phyloP scores from a whole-genome alignment of 495 filamentous ascomycete species.

The Aspergillus nanangensis region DNA sequence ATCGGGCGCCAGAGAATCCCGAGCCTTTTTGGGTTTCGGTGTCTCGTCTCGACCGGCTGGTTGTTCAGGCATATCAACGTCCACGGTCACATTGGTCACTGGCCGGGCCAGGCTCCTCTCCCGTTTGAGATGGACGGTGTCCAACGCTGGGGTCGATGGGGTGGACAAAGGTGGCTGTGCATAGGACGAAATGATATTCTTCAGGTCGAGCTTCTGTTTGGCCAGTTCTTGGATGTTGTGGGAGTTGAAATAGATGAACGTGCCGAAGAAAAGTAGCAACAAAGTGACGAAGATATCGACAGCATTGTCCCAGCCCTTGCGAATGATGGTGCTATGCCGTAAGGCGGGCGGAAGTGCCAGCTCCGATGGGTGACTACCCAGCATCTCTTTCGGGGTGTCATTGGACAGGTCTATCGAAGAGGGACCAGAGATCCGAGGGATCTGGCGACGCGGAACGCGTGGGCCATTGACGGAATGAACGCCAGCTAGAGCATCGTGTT shows the following conservation, averaged over 20 bases:
- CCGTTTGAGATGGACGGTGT: slow-evolving; percentile 24
- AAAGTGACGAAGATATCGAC: slow-evolving; percentile 47
- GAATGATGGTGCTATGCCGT: slow-evolving; percentile 48
- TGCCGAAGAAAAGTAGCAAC: slow-evolving; percentile 37
- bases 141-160: slow-evolving; percentile 38
- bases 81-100: slow-evolving; percentile 28
- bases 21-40: slow-evolving; percentile 20
- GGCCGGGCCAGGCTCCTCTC: slow-evolving; percentile 18
- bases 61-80: slow-evolving; percentile 25
- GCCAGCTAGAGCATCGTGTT: slow-evolving; percentile 47
- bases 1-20: slow-evolving; percentile 14
- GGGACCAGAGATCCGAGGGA: slow-evolving; percentile 32
- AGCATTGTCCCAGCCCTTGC: slow-evolving; percentile 49
- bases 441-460: slow-evolving; percentile 26
- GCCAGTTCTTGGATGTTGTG: slow-evolving; percentile 44
- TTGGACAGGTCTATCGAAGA: slow-evolving; percentile 29
- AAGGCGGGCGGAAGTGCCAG: slow-evolving; percentile 42
- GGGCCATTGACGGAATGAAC: slow-evolving; percentile 47
- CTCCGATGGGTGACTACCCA: slow-evolving; percentile 36
- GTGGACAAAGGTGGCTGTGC: slow-evolving; percentile 39
- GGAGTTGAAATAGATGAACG: slow-evolving; percentile 49
- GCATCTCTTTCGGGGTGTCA: slow-evolving; percentile 37
- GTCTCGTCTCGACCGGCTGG: slow-evolving; percentile 18
- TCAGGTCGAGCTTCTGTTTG: slow-evolving; percentile 48
- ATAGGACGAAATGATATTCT: slow-evolving; percentile 45